A percentile compares a stretch with the other conserved stretches of the same genome.
These are phyloP conservation scores for Candida maltosa DNA, from an alignment of 805 yeast species.

Conservation along the genomic window DNA sequence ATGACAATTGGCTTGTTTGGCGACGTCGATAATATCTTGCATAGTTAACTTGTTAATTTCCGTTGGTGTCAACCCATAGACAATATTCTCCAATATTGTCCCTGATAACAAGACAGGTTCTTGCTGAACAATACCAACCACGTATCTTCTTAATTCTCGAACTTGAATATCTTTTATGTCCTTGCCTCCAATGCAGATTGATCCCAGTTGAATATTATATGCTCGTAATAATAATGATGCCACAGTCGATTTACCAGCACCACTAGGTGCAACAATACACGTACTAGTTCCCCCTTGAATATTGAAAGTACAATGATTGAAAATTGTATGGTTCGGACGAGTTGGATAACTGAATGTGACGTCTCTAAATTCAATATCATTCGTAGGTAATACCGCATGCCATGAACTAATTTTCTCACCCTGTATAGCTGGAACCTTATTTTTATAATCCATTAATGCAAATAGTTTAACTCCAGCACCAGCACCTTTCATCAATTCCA, in stretches of 20 bases:
- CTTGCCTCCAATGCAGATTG: slow-evolving; percentile 49
- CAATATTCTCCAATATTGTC: slow-evolving; percentile 51
- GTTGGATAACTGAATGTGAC: slow-evolving; percentile 42
- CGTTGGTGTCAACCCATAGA: slow-evolving; percentile 45
- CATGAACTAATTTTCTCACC: slow-evolving; percentile 23
- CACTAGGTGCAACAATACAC: slow-evolving; percentile 54
- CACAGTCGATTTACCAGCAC: slow-evolving; percentile 60
- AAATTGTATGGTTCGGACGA: slow-evolving; percentile 31
- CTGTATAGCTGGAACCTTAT: slow-evolving; percentile 32
- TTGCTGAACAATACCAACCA: slow-evolving; percentile 60
- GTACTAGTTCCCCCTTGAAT: slow-evolving; percentile 33
- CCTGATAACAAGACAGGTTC: slow-evolving; percentile 60
- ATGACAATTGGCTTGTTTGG: slow-evolving; percentile 29
- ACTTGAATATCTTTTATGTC: slow-evolving; percentile 48
- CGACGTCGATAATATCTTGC: slow-evolving; percentile 42
- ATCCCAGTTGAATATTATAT: slow-evolving; percentile 48
- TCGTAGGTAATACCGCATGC: slow-evolving; percentile 16
- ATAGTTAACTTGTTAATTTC: slow-evolving; percentile 32
- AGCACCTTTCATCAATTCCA: slow-evolving; percentile 46
- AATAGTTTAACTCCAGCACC: slow-evolving; percentile 45
- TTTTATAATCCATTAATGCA: slow-evolving; percentile 36
- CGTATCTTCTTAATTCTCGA: slow-evolving; percentile 43
- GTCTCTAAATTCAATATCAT: slow-evolving; percentile 35
- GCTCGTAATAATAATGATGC: slow-evolving; percentile 52
- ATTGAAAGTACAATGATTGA: slow-evolving; percentile 35